Percentiles rank a stretch among this genome's conserved stretches.
Conservation (phyloP, 202 grass and related monocot genomes). For the Digitaria exilis region DNA sequence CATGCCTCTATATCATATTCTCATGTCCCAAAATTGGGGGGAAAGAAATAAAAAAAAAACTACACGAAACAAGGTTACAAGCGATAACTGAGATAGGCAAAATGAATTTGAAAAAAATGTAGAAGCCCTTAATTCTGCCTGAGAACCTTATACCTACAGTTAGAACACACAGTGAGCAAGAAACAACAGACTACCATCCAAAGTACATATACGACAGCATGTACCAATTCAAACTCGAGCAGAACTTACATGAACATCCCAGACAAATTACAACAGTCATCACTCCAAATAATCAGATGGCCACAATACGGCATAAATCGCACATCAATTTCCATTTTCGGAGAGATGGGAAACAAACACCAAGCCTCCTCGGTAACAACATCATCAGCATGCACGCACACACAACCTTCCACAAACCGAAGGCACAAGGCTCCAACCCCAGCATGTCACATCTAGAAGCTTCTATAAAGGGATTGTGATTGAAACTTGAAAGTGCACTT, state of each 20-base stretch:
- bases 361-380: background rate
- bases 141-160: slow-evolving; percentile 1
- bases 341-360: slow-evolving; percentile 9
- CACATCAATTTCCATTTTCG: background rate
- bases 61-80: background rate
- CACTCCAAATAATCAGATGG: slow-evolving; percentile 36
- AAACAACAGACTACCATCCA: background rate
- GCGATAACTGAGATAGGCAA: background rate
- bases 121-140: background rate
- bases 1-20: too few species aligned
- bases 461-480: slow-evolving; percentile 11
- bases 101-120: slow-evolving; percentile 5
- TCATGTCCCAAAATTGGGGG: too few species aligned
- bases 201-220: background rate
- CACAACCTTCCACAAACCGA: background rate
- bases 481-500: background rate
- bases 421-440: background rate
- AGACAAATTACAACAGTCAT: background rate
- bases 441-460: slow-evolving; percentile 22
- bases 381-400: background rate
- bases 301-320: background rate
- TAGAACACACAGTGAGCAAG: slow-evolving; percentile 14
- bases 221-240: background rate
- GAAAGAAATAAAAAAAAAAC: background rate
- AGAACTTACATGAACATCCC: slow-evolving; percentile 15